A percentile compares a stretch with the other conserved stretches of the same genome.
Evolutionary conservation across 352 stramenopile species (phyloP).

Genomic region (Labyrinthula sp.): DNA sequence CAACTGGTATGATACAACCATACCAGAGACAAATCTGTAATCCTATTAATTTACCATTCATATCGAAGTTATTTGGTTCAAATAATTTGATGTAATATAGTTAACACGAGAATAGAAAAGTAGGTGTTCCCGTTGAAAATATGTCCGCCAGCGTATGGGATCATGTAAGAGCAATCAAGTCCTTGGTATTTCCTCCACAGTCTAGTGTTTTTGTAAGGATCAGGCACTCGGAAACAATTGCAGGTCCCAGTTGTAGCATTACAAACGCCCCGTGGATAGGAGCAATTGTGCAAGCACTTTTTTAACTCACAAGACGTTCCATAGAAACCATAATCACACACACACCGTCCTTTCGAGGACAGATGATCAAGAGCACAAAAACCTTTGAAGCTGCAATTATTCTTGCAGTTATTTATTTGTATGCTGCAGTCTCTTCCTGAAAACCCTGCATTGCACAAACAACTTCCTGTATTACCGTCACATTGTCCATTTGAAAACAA

Average conservation of each 20-base stretch:
- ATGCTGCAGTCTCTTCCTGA: constrained; percentile 72
- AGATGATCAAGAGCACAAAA: constrained; percentile 87
- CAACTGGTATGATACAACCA: too few species aligned
- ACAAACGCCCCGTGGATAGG: constrained; percentile 76
- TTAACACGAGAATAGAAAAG: too few species aligned
- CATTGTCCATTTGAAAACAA: too few species aligned
- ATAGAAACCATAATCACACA: constrained; percentile 78
- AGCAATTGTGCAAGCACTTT: constrained; percentile 88
- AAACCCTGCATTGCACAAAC: constrained; percentile 75
- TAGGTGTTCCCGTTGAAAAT: too few species aligned
- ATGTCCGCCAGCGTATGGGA: constrained; percentile 19
- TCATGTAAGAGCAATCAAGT: constrained; percentile 29
- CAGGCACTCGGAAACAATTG: constrained; percentile 65
- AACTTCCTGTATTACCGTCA: too few species aligned
- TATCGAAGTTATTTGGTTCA: too few species aligned
- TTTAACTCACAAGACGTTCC: constrained; percentile 60
- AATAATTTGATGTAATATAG: too few species aligned
- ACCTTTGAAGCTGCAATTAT: constrained; percentile 68
- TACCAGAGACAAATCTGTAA: too few species aligned
- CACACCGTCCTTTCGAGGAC: constrained; percentile 67
- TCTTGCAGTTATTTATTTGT: constrained; percentile 65
- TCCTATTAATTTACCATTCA: too few species aligned
- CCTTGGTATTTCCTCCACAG: constrained; percentile 26
- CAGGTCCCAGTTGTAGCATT: constrained; percentile 58
- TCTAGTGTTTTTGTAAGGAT: constrained; percentile 60